phyloP scores from a whole-genome alignment of 2,329 filamentous ascomycete genomes.

The Pseudogymnoascus sp. region DNA sequence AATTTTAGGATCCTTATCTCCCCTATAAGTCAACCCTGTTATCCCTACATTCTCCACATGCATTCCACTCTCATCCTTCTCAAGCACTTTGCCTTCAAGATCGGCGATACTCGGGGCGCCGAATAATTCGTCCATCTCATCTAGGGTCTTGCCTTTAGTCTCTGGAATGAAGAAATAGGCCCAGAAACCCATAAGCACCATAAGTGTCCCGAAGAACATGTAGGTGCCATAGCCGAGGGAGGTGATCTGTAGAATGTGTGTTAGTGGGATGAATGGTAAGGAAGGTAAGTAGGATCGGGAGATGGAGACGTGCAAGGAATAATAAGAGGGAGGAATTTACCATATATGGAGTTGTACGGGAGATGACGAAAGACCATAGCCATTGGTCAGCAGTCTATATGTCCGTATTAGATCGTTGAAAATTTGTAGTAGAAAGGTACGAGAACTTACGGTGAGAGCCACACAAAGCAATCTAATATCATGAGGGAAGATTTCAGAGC shows the following conservation, averaged over 20 bases:
- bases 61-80: neutral
- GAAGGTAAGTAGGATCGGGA: neutral
- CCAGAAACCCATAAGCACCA: conserved; percentile 35
- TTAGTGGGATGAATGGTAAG: conserved; percentile 18
- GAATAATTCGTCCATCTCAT: conserved; percentile 40
- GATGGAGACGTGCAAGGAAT: neutral
- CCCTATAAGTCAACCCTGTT: neutral
- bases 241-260: conserved; percentile 10
- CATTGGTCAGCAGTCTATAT: conserved; percentile 27
- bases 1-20: neutral
- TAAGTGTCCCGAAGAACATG: conserved; percentile 39
- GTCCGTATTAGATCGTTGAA: conserved; percentile 23
- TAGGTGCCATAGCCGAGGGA: conserved; percentile 36
- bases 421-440: conserved; percentile 18
- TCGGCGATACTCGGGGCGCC: conserved; percentile 34
- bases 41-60: neutral
- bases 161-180: conserved; percentile 41
- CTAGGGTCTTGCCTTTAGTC: conserved; percentile 40
- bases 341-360: conserved; percentile 27
- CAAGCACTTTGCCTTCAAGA: conserved; percentile 45
- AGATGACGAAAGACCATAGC: conserved; percentile 26
- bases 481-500: conserved; percentile 38
- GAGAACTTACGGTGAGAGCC: conserved; percentile 9
- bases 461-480: conserved; percentile 29
- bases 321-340: conserved; percentile 30